Conservation (phyloP, 2,329 filamentous ascomycete genomes). For the Hortaea werneckii region DNA sequence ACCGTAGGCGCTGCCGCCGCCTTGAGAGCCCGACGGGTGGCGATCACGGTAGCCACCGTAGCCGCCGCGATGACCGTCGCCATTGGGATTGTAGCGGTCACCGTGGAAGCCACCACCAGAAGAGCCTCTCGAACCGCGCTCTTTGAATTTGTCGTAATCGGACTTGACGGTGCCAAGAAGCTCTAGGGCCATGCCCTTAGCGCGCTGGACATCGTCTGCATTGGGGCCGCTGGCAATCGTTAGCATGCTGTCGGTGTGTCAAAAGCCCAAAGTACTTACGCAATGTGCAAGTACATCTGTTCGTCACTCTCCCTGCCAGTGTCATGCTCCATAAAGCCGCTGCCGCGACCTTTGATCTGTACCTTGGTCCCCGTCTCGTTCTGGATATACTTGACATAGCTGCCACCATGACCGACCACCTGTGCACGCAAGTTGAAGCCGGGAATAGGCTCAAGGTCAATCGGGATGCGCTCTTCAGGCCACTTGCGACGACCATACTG, state of each 20-base stretch:
- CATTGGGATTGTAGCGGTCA: slow-evolving; percentile 21
- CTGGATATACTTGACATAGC: slow-evolving; percentile 97
- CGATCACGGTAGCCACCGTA: slow-evolving; percentile 17
- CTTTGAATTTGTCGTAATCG: slow-evolving; percentile 84
- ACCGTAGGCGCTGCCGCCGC: slow-evolving; percentile 27
- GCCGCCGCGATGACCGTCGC: background rate
- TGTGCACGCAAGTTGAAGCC: slow-evolving; percentile 95
- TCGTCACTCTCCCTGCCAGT: slow-evolving; percentile 90
- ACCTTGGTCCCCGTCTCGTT: slow-evolving; percentile 84
- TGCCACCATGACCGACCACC: slow-evolving; percentile 86
- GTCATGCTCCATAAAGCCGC: slow-evolving; percentile 81
- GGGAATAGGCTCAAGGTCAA: slow-evolving; percentile 78
- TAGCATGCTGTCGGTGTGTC: slow-evolving; percentile 3
- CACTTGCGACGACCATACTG: slow-evolving; percentile 94
- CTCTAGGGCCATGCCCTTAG: slow-evolving; percentile 81
- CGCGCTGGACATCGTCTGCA: slow-evolving; percentile 71
- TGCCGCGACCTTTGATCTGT: slow-evolving; percentile 94
- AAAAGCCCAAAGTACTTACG: slow-evolving; percentile 47
- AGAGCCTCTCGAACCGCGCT: slow-evolving; percentile 43
- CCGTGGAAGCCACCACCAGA: slow-evolving; percentile 24
- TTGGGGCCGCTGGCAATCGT: slow-evolving; percentile 62
- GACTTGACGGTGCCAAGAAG: slow-evolving; percentile 76
- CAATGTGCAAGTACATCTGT: slow-evolving; percentile 91
- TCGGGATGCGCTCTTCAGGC: slow-evolving; percentile 91
- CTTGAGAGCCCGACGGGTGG: slow-evolving; percentile 24